These are phyloP conservation scores for Fremontodendron californicum DNA, from an alignment of 345 rosid genomes.

Conservation along the genomic window DNA sequence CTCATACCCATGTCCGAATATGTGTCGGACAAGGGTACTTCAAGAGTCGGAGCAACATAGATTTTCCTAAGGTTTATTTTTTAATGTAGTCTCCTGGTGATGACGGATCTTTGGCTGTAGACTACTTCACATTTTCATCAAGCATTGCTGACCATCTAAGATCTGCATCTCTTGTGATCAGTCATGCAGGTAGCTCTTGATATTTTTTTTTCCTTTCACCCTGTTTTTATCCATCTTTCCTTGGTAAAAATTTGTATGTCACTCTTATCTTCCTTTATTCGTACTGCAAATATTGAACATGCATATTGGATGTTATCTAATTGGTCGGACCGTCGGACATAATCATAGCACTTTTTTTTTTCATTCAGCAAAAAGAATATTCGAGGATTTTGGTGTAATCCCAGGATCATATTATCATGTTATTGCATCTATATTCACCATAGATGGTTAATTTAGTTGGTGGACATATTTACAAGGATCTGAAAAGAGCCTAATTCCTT, in stretches of 20 bases:
- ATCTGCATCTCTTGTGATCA: constrained; percentile 86
- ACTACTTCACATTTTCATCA: constrained; percentile 83
- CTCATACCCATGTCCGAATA: too few relatives aligned
- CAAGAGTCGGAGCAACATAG: too few relatives aligned
- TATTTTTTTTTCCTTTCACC: background rate
- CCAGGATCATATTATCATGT: background rate
- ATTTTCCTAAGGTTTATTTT: background rate
- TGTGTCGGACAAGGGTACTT: too few relatives aligned
- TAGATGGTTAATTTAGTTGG: background rate
- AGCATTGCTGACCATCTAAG: constrained; percentile 77
- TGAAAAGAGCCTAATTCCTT: background rate
- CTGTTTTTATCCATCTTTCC: background rate
- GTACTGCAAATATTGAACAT: background rate
- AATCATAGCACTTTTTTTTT: background rate
- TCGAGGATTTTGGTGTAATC: background rate
- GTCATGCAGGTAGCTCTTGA: constrained; percentile 64
- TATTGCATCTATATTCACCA: background rate
- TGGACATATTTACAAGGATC: background rate
- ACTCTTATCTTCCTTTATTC: background rate
- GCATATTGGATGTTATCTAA: background rate
- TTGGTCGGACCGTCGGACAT: background rate
- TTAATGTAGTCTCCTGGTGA: constrained; percentile 48
- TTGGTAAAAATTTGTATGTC: background rate
- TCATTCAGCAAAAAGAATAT: background rate
- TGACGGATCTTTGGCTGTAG: constrained; percentile 64